Evolutionary conservation across 176 grass and related monocot species (phyloP).

Genomic region (Ananas comosus): DNA sequence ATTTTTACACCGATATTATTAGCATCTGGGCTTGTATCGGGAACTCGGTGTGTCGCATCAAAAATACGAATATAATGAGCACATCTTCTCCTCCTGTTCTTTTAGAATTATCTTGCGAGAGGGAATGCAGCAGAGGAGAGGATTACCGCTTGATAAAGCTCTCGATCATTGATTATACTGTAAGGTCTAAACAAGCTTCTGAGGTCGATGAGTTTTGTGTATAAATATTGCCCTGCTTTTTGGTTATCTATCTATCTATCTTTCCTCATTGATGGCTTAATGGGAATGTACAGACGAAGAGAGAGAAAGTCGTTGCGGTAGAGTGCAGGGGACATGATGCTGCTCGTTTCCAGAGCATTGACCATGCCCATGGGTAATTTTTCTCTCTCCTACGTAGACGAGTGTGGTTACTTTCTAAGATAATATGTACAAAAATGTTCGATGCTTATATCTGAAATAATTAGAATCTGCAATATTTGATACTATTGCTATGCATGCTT

Average conservation of each 20-base stretch:
- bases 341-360: constrained; percentile 76
- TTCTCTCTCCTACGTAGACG: constrained; percentile 12
- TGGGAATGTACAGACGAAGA: constrained; percentile 51
- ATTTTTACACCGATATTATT: too few species aligned
- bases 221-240: neutral
- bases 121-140: constrained; percentile 93
- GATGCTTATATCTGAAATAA: neutral
- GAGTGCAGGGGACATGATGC: constrained; percentile 96
- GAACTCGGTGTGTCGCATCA: too few species aligned
- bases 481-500: neutral
- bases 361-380: constrained; percentile 72
- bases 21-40: too few species aligned
- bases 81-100: constrained; percentile 19
- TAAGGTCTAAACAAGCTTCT: constrained; percentile 29
- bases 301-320: constrained; percentile 62
- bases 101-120: constrained; percentile 80
- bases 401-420: neutral
- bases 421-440: neutral
- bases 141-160: constrained; percentile 95
- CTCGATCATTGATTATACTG: constrained; percentile 73
- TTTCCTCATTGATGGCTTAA: neutral
- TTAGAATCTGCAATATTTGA: neutral
- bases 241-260: neutral
- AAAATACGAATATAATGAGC: neutral
- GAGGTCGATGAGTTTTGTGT: neutral